Evolutionary conservation across 2,329 filamentous ascomycete species (phyloP).

Genomic region (Septoria petroselini): DNA sequence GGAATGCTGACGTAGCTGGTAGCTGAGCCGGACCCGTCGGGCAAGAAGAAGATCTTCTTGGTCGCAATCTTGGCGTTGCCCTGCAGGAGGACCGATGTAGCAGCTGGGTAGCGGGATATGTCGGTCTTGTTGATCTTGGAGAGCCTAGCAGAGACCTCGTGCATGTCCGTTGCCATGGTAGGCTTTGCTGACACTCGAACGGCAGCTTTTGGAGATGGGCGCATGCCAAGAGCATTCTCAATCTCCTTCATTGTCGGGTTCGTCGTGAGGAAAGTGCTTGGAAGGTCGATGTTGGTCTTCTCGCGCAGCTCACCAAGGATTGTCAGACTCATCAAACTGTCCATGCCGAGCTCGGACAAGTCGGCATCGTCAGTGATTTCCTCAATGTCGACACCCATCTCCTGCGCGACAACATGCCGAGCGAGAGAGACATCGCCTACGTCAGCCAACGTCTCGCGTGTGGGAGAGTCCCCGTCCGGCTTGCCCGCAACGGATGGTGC

Average conservation of each 20-base stretch:
- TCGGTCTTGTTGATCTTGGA: constrained; percentile 39
- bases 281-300: constrained; percentile 50
- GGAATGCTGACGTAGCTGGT: constrained; percentile 65
- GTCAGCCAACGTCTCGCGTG: constrained; percentile 37
- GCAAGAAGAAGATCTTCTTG: constrained; percentile 54
- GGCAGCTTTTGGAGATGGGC: constrained; percentile 36
- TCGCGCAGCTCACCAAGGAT: constrained; percentile 52
- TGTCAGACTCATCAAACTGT: constrained; percentile 53
- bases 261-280: constrained; percentile 56
- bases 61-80: constrained; percentile 56
- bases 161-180: constrained; percentile 39
- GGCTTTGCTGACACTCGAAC: constrained; percentile 20
- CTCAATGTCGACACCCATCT: constrained; percentile 64
- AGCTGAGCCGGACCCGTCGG: constrained; percentile 57
- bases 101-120: constrained; percentile 46
- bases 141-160: constrained; percentile 51
- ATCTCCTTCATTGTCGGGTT: constrained; percentile 64
- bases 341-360: constrained; percentile 57
- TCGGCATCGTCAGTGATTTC: constrained; percentile 57
- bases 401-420: constrained; percentile 50
- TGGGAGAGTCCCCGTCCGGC: constrained; percentile 36
- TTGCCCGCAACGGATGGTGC: constrained; percentile 46
- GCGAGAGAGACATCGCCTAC: constrained; percentile 46
- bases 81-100: constrained; percentile 56
- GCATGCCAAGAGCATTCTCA: constrained; percentile 61